phyloP scores from a whole-genome alignment of 768 basidiomycete genomes.

The Gloeopeniophorella convolvens region DNA sequence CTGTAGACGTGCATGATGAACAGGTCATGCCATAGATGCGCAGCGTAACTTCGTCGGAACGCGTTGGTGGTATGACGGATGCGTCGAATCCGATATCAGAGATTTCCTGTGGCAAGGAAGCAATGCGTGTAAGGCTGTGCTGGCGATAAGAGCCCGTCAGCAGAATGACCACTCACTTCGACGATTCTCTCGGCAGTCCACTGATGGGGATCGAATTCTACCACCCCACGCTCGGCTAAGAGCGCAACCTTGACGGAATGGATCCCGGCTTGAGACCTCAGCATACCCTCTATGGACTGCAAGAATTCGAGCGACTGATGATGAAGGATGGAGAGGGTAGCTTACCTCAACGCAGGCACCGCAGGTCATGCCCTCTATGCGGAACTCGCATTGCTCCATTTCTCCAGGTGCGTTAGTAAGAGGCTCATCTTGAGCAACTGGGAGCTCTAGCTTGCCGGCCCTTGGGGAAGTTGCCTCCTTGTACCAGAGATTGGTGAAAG shows the following conservation, averaged over 20 bases:
- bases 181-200: constrained; percentile 83
- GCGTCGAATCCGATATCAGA: constrained; percentile 92
- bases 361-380: constrained; percentile 89
- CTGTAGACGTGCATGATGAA: constrained; percentile 68
- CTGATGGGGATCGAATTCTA: constrained; percentile 79
- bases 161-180: constrained; percentile 48
- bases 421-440: constrained; percentile 25
- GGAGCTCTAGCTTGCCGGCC: constrained; percentile 28
- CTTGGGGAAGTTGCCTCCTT: neutral
- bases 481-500: constrained; percentile 15
- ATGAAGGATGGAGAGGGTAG: neutral
- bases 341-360: constrained; percentile 82
- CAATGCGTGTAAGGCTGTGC: no score
- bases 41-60: constrained; percentile 63
- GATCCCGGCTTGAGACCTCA: constrained; percentile 83
- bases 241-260: constrained; percentile 89
- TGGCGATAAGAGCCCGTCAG: neutral
- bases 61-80: constrained; percentile 57
- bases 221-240: constrained; percentile 86
- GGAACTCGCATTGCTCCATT: constrained; percentile 62
- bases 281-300: constrained; percentile 80
- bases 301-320: neutral
- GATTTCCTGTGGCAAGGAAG: no score
- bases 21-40: constrained; percentile 92
- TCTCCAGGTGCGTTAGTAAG: constrained; percentile 22